These are phyloP conservation scores for Starmerella ratchasimensis DNA, from an alignment of 805 yeast genomes.

Conservation along the genomic window DNA sequence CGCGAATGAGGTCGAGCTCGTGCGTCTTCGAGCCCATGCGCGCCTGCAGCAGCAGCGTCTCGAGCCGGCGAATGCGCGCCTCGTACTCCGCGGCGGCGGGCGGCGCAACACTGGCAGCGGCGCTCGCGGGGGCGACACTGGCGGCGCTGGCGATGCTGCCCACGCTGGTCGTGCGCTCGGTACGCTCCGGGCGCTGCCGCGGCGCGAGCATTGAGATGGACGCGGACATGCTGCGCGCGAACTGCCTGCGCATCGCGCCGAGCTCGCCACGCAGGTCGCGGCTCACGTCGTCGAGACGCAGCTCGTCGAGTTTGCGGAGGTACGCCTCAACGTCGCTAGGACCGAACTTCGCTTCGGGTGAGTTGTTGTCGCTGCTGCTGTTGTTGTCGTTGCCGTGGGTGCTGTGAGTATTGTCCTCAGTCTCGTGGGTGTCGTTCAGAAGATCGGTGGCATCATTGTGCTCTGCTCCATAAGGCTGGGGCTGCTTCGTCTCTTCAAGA, in stretches of 20 bases:
- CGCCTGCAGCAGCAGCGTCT: slow-evolving; percentile 15
- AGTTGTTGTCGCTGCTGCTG: too few species aligned
- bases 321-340: slow-evolving; percentile 16
- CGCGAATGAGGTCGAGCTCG: slow-evolving; percentile 14
- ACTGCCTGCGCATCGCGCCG: slow-evolving; percentile 22
- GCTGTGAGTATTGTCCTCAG: too few species aligned
- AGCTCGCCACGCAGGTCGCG: slow-evolving; percentile 23
- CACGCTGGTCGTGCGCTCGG: too few species aligned
- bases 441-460: not conserved
- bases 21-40: slow-evolving; percentile 12
- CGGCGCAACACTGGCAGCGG: not conserved
- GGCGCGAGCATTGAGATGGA: slow-evolving; percentile 11
- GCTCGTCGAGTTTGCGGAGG: slow-evolving; percentile 15
- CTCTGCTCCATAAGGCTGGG: too few species aligned
- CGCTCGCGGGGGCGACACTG: not conserved
- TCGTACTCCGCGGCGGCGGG: slow-evolving; percentile 38
- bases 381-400: too few species aligned
- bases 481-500: not conserved
- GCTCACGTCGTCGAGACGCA: slow-evolving; percentile 20
- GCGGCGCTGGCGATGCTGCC: not conserved
- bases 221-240: slow-evolving; percentile 12
- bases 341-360: too few species aligned
- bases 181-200: not conserved
- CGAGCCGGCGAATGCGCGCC: slow-evolving; percentile 53
- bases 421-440: too few species aligned